Percentiles rank a stretch among this genome's conserved stretches.
These are phyloP conservation scores for Meripilus lineatus DNA, from an alignment of 1,284 basidiomycete genomes.

Conservation along the genomic window DNA sequence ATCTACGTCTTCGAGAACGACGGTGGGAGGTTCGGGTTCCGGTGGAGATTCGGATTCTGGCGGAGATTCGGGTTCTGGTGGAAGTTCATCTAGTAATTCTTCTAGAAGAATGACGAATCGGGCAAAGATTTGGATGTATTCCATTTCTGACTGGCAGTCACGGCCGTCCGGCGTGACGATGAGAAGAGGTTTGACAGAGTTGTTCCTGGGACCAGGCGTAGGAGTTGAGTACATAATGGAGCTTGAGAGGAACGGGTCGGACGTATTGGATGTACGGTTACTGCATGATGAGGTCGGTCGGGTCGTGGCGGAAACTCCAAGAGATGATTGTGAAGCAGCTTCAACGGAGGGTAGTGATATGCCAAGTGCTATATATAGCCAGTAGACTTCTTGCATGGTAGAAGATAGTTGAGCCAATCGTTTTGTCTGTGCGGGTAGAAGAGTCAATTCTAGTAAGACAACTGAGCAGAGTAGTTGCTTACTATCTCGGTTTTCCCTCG, in stretches of 20 bases:
- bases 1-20: slow-evolving; percentile 55
- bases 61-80: slow-evolving; percentile 39
- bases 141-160: slow-evolving; percentile 30
- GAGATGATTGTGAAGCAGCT: slow-evolving; percentile 39
- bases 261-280: slow-evolving; percentile 30
- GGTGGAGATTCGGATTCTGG: slow-evolving; percentile 20
- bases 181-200: slow-evolving; percentile 21
- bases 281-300: slow-evolving; percentile 36
- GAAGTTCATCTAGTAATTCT: slow-evolving; percentile 49
- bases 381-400: slow-evolving; percentile 69
- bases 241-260: slow-evolving; percentile 18
- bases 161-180: slow-evolving; percentile 15
- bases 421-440: slow-evolving; percentile 48
- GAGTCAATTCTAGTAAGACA: slow-evolving; percentile 8
- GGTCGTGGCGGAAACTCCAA: slow-evolving; percentile 29
- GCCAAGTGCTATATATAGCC: slow-evolving; percentile 76
- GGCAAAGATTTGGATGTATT: slow-evolving; percentile 56
- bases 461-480: slow-evolving; percentile 32
- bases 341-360: slow-evolving; percentile 51
- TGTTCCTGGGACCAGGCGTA: slow-evolving; percentile 24
- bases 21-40: too few species aligned
- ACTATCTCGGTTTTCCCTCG: slow-evolving; percentile 78
- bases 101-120: slow-evolving; percentile 59
- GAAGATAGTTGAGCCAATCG: slow-evolving; percentile 61
- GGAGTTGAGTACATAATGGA: slow-evolving; percentile 25